phyloP scores from a whole-genome alignment of 495 filamentous ascomycete genomes.

The Xylaria scruposa region DNA sequence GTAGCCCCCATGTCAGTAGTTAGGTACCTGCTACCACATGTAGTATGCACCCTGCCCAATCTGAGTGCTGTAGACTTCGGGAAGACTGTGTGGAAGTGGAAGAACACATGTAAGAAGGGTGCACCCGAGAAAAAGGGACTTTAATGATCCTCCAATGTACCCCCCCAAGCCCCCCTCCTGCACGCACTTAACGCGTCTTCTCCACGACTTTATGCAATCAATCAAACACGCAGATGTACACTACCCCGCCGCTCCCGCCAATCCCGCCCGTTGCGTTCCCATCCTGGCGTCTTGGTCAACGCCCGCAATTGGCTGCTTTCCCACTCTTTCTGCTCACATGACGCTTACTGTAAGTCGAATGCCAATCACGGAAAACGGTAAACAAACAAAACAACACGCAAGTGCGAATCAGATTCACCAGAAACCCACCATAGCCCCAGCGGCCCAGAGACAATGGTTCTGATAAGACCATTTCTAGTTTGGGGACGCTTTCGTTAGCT shows the following conservation, averaged over 20 bases:
- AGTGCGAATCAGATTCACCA: conserved; percentile 13
- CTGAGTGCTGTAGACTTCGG: neutral
- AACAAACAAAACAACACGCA: conserved; percentile 29
- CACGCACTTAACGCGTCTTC: conserved; percentile 31
- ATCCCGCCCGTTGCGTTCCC: conserved; percentile 14
- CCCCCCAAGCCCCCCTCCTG: conserved; percentile 5
- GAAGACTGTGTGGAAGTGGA: neutral
- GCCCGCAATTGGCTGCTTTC: conserved; percentile 17
- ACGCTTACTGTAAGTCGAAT: conserved; percentile 24
- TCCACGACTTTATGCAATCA: conserved; percentile 23
- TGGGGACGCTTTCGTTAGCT: neutral
- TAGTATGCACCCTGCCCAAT: neutral
- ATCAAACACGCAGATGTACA: conserved; percentile 24
- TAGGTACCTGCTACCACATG: neutral
- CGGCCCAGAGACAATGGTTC: neutral
- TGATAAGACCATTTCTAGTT: neutral
- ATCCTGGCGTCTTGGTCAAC: conserved; percentile 19
- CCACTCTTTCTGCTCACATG: conserved; percentile 22
- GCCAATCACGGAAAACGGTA: conserved; percentile 11
- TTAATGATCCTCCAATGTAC: neutral
- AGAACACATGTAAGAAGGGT: neutral
- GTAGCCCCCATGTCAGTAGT: conserved; percentile 1
- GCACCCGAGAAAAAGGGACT: neutral
- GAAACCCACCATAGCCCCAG: neutral
- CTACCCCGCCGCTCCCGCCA: conserved; percentile 24